phyloP scores from a whole-genome alignment of 1,284 basidiomycete species.

The Ceratobasidium sp. region DNA sequence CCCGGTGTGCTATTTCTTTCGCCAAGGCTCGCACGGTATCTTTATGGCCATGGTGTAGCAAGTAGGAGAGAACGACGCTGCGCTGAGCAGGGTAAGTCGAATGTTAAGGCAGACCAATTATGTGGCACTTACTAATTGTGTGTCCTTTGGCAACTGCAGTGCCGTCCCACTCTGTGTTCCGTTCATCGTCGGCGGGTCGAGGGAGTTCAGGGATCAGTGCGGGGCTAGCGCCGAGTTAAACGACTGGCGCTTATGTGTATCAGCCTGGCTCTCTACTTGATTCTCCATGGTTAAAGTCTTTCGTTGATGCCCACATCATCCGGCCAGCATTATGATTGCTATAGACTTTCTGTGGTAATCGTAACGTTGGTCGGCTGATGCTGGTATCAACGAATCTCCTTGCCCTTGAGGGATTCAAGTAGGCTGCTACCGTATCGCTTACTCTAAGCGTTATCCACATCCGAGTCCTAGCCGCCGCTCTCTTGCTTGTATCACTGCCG shows the following conservation, averaged over 20 bases:
- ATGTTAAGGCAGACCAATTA: background rate
- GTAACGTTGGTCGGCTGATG: conserved; percentile 4
- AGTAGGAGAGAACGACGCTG: conserved; percentile 30
- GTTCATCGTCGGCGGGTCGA: conserved; percentile 33
- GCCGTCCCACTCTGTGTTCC: background rate
- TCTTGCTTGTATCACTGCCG: too few relatives aligned
- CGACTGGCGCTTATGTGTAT: background rate
- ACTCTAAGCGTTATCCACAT: too few relatives aligned
- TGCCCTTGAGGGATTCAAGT: conserved; percentile 10
- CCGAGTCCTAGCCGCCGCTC: too few relatives aligned
- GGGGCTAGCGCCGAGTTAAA: background rate
- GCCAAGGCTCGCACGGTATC: conserved; percentile 28
- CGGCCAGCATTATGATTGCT: background rate
- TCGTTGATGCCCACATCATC: conserved; percentile 39
- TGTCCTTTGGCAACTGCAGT: background rate
- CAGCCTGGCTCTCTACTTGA: background rate
- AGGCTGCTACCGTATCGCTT: too few relatives aligned
- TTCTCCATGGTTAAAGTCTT: conserved; percentile 14
- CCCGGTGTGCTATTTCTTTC: conserved; percentile 5
- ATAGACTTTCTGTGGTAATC: too few relatives aligned
- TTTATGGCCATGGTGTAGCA: conserved; percentile 35
- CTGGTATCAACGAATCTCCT: conserved; percentile 6
- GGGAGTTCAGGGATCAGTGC: conserved; percentile 9
- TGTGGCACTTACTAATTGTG: background rate
- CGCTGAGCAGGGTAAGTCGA: conserved; percentile 23